phyloP scores from a whole-genome alignment of 441 rosid species.

The Euphorbia celastroides region DNA sequence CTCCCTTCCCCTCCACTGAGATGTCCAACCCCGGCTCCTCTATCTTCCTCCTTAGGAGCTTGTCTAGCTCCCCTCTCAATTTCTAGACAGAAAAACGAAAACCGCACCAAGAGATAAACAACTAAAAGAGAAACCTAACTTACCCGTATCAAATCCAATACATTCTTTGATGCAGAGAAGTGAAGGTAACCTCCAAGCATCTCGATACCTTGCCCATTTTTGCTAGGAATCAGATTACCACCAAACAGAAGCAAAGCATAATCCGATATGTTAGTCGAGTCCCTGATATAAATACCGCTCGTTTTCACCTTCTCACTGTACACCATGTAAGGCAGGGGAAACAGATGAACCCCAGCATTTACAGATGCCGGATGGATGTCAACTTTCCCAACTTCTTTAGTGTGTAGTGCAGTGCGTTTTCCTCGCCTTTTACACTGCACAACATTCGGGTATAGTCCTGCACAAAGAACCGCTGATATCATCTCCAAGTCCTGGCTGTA shows the following conservation, averaged over 20 bases:
- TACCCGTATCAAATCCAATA: slow-evolving; percentile 74
- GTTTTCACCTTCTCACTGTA: slow-evolving; percentile 92
- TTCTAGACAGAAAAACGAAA: slow-evolving; percentile 33
- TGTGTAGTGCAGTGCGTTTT: slow-evolving; percentile 77
- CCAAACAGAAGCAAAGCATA: slow-evolving; percentile 90
- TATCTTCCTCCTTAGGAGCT: slow-evolving; percentile 73
- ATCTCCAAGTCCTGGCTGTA: slow-evolving; percentile 84
- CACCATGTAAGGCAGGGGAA: slow-evolving; percentile 81
- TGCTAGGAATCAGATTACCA: slow-evolving; percentile 67
- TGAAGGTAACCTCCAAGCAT: slow-evolving; percentile 97
- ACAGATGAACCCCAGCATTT: slow-evolving; percentile 64
- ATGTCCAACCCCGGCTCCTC: slow-evolving; percentile 82
- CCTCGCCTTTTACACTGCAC: slow-evolving; percentile 98
- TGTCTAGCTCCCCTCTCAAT: slow-evolving; percentile 75
- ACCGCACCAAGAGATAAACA: not conserved
- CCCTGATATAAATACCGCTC: slow-evolving; percentile 60
- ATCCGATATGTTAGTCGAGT: slow-evolving; percentile 92
- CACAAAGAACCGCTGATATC: slow-evolving; percentile 81
- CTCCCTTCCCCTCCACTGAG: slow-evolving; percentile 74
- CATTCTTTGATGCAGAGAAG: slow-evolving; percentile 80
- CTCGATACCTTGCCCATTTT: slow-evolving; percentile 80
- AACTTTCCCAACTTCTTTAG: slow-evolving; percentile 95
- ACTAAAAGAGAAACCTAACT: not conserved
- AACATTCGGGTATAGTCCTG: slow-evolving; percentile 94
- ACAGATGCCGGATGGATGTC: slow-evolving; percentile 97